Evolutionary conservation across 257 asterid species (phyloP).

Genomic region (Solanum lycopersicoides): DNA sequence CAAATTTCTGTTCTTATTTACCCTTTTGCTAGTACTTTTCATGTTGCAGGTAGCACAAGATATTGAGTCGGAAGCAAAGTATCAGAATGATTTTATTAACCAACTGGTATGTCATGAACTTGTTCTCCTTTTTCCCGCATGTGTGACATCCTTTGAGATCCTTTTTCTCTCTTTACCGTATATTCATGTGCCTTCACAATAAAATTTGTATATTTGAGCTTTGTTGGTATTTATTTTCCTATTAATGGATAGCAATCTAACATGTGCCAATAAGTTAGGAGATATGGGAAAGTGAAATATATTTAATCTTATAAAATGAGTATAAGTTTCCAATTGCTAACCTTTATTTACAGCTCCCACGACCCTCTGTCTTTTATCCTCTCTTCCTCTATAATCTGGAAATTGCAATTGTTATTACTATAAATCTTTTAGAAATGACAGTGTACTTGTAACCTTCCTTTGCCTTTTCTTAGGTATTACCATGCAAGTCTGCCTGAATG

Average conservation of each 20-base stretch:
- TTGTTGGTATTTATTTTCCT: neutral
- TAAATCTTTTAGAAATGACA: neutral
- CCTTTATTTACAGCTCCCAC: neutral
- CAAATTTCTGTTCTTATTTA: neutral
- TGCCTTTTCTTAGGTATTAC: neutral
- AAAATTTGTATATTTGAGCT: neutral
- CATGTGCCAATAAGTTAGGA: neutral
- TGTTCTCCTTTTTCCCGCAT: neutral
- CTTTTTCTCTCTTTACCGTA: neutral
- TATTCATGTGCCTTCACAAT: neutral
- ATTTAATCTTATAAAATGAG: neutral
- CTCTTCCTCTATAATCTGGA: neutral
- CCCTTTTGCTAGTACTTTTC: neutral
- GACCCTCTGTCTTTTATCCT: neutral
- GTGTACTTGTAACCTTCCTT: neutral
- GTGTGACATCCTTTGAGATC: neutral
- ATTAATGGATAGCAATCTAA: neutral
- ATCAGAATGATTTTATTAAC: constrained; percentile 81
- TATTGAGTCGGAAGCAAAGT: constrained; percentile 68
- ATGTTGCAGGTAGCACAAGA: constrained; percentile 87
- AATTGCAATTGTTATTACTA: neutral
- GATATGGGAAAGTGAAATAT: neutral
- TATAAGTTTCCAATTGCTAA: neutral
- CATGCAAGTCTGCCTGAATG: neutral
- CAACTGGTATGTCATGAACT: constrained; percentile 55